These are phyloP conservation scores for Lenzites betulinus DNA, from an alignment of 768 basidiomycete genomes.

Conservation along the genomic window DNA sequence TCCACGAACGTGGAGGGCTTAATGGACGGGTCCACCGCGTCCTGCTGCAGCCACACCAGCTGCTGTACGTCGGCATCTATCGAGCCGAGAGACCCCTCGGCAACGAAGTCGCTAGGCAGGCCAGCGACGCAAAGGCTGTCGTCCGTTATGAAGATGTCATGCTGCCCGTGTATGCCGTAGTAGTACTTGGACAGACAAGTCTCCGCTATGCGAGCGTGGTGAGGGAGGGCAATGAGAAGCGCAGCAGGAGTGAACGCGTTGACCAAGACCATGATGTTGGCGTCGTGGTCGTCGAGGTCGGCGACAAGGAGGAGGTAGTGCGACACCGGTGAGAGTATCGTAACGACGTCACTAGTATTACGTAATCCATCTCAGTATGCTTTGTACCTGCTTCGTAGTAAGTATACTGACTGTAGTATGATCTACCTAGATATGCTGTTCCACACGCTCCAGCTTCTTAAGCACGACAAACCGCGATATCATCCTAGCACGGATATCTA, in stretches of 20 bases:
- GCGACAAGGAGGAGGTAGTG: background rate
- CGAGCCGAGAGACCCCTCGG: constrained; percentile 31
- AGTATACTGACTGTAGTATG: too few species aligned
- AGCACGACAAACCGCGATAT: too few species aligned
- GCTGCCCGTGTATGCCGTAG: constrained; percentile 57
- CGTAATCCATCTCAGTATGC: too few species aligned
- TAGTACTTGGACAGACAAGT: constrained; percentile 52
- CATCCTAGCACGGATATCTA: too few species aligned
- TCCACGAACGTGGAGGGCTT: constrained; percentile 31
- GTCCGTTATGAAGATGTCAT: constrained; percentile 51
- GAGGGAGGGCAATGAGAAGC: constrained; percentile 46
- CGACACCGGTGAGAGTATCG: too few species aligned
- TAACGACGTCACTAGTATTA: too few species aligned
- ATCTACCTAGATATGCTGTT: too few species aligned
- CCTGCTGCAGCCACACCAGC: constrained; percentile 64
- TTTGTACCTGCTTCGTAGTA: too few species aligned
- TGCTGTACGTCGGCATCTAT: constrained; percentile 32
- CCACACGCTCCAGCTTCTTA: too few species aligned
- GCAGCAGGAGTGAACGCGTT: constrained; percentile 18
- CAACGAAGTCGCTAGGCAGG: constrained; percentile 24
- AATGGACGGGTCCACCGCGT: constrained; percentile 50
- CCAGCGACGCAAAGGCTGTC: constrained; percentile 40
- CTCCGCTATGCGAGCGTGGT: constrained; percentile 38
- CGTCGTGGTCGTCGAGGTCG: background rate
- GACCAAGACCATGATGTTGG: constrained; percentile 17